Base-by-base conservation (phyloP, 192 early-diverging fungal genomes). In the Coemansia sp. region DNA sequence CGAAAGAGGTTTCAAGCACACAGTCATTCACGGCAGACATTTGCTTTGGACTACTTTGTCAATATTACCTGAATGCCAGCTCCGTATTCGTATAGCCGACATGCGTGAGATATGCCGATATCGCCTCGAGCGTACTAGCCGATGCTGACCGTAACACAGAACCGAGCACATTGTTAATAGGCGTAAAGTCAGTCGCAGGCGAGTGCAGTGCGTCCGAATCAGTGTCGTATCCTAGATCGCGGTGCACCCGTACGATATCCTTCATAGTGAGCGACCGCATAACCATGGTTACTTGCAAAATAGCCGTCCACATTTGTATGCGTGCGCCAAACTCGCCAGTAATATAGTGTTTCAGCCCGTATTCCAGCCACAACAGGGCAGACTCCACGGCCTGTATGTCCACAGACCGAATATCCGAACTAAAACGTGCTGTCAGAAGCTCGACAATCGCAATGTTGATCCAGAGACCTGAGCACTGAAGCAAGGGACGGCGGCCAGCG, bases 31-130 rank as follows among this genome's bases (percentile, higher is more conserved):
- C 36, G 9, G 36, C 11, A 27, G 33, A 39, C 27, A 65, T 41
- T 43, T 57, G 18, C 11, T 12, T 16, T 16, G n/a, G 7, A 46
- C 44, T 18, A 18, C 44, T 29, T 18, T 31, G 12, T 67, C 16
- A 65, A 73, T 62, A 81, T 66, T 81, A 81, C 79, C 79, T 81
- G 47, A 81, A 43, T 39, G 66, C 72, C 33, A 76, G 66, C 47
- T 76, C 79, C 15, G 70, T 46, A 50, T 81, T 74, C 20, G 57
- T 20, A 20, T 60, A 47, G 10, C 66, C 70, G 5, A 34, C 9
- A 1, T 68, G 22, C 18, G 67, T 46, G 3, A 76, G 31, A 36
- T 72, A 76, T 18, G 34, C 27, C 0, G 38, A 49, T 18, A 81
- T 64, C 7, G 73, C 70, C 3, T 22, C 31, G 10, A 76, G 62